Evolutionary conservation across 768 basidiomycete species (phyloP), one percentile per base, ranked within the genome.

Genomic region (Leccinum fibrillosum): DNA sequence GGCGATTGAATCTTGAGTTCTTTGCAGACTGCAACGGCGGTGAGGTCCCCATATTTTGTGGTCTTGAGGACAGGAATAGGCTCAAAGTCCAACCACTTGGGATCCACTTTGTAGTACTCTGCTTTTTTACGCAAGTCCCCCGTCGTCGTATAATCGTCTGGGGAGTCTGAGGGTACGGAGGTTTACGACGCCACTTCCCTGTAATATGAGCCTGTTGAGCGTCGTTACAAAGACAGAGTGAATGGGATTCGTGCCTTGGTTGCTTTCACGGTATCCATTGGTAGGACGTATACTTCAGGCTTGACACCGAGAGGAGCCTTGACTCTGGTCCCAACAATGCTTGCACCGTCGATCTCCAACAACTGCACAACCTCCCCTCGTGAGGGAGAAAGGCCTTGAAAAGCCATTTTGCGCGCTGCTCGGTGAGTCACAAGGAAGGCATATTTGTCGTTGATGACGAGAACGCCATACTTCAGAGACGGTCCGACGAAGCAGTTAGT

Each of bases 211-310:
- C 6, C 17, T 8, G 37, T 39, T 67, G 52, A 68, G 55, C 4
- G 19, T 49, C 21, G n/a, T 12, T 26, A 28, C 19, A 11, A 30
- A 34, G 21, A 25, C n/a, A 3, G 11, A 54, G 47, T 13, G 10
- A 21, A 17, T 17, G 49, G 13, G 34, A 12, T 19, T 58, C 77
- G 19, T 53, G 83, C 90, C 80, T 98, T 98, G 61, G 92, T 95
- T n/a, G 94, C 84, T 49, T 96, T 81, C 54, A 98, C 94, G 64
- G 88, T 91, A 64, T 99, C 97, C 97, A 99, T 99, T n/a, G 97
- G 97, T 57, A 99, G 75, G 49, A 99, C 92, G 68, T 94, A 94
- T 26, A 98, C 91, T 74, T 96, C 88, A 0, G 90, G 84, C 70
- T 88, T 82, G 52, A 94, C 65, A 23, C 86, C 83, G 61, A 91